Percentiles rank a stretch among this genome's conserved stretches.
phyloP scores from a whole-genome alignment of 768 basidiomycete genomes.

The Hysterangium stoloniferum region DNA sequence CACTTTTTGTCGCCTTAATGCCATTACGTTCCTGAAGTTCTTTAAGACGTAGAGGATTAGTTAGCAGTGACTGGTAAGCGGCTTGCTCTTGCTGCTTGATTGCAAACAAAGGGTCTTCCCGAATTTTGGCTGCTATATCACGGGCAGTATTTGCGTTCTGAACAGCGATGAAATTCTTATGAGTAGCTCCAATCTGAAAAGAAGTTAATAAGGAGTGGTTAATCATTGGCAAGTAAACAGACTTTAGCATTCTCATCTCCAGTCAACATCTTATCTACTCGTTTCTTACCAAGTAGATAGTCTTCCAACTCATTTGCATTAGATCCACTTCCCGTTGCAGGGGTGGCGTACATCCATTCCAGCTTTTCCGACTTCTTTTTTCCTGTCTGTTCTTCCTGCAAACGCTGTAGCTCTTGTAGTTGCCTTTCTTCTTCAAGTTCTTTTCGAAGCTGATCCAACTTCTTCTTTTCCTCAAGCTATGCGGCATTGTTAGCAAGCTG shows the following conservation, averaged over 20 bases:
- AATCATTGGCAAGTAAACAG: slow-evolving; percentile 13
- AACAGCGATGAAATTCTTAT: slow-evolving; percentile 89
- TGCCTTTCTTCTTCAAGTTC: slow-evolving; percentile 98
- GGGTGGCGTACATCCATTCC: slow-evolving; percentile 99
- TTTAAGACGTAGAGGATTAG: slow-evolving; percentile 77
- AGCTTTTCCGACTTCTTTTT: slow-evolving; percentile 90
- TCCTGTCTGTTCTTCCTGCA: slow-evolving; percentile 94
- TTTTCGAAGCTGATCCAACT: slow-evolving; percentile 91
- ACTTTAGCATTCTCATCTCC: slow-evolving; percentile 91
- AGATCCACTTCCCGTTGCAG: slow-evolving; percentile 79
- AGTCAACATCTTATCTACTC: slow-evolving; percentile 92
- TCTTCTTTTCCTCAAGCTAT: slow-evolving; percentile 98
- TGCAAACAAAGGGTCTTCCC: slow-evolving; percentile 93
- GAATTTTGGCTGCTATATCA: slow-evolving; percentile 87
- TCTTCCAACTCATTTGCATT: slow-evolving; percentile 93
- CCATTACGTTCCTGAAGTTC: slow-evolving; percentile 77
- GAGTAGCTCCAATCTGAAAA: slow-evolving; percentile 66
- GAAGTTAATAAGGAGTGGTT: slow-evolving; percentile 11
- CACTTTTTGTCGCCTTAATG: slow-evolving; percentile 65
- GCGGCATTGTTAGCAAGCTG: background rate
- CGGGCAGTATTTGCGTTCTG: slow-evolving; percentile 89
- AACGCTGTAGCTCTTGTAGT: slow-evolving; percentile 87
- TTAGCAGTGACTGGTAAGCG: slow-evolving; percentile 77
- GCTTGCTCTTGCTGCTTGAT: slow-evolving; percentile 98
- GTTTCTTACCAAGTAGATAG: slow-evolving; percentile 93